phyloP scores from a whole-genome alignment of 225 moss, liverwort and hornwort genomes.

The Marchantia paleacea region DNA sequence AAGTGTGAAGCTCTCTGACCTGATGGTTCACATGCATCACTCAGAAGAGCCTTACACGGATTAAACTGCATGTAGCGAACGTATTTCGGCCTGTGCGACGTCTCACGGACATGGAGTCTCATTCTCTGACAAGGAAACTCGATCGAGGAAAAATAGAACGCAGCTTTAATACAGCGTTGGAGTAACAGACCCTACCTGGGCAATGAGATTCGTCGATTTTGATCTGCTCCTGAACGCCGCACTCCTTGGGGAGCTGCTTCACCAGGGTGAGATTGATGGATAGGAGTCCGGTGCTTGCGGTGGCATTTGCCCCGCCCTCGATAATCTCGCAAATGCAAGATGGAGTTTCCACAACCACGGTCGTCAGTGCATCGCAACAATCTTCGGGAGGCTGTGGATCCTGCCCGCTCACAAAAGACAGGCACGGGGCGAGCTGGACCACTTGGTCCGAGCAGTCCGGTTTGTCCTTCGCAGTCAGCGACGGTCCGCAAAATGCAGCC shows the following conservation, averaged over 20 bases:
- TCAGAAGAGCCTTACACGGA: too few species aligned
- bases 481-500: background rate
- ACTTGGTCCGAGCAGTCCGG: constrained; percentile 31
- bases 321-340: constrained; percentile 32
- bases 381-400: constrained; percentile 15
- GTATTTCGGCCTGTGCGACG: too few species aligned
- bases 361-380: constrained; percentile 32
- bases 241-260: constrained; percentile 28
- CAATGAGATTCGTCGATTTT: constrained; percentile 27
- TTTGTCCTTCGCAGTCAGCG: constrained; percentile 3
- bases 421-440: constrained; percentile 28
- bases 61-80: too few species aligned
- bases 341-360: constrained; percentile 20
- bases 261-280: constrained; percentile 30
- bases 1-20: too few species aligned
- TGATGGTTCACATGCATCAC: too few species aligned
- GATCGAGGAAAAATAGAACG: too few species aligned
- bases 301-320: constrained; percentile 20
- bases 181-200: background rate
- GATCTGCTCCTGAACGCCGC: constrained; percentile 22
- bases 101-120: too few species aligned
- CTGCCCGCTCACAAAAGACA: constrained; percentile 22
- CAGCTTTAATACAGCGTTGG: too few species aligned
- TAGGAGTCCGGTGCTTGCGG: constrained; percentile 25
- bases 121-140: too few species aligned